Conservation (phyloP, 176 grass and related monocot species). For the Lolium rigidum region DNA sequence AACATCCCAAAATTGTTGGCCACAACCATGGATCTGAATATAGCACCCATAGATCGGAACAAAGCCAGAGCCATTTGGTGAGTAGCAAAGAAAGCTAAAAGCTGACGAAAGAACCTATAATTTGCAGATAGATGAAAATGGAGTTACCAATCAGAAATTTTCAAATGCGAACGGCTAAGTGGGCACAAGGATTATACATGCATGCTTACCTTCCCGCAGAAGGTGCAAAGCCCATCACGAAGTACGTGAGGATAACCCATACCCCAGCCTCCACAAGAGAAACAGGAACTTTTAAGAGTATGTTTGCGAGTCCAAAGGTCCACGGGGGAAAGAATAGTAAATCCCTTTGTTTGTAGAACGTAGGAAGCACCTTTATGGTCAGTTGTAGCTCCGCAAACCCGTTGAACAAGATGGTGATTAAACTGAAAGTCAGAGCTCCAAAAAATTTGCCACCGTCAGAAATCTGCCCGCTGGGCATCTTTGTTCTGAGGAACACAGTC, state of each 20-base stretch:
- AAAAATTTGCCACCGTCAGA: constrained; percentile 47
- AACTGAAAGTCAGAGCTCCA: constrained; percentile 50
- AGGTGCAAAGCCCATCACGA: constrained; percentile 66
- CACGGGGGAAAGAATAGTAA: constrained; percentile 63
- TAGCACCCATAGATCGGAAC: constrained; percentile 82
- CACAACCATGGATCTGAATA: constrained; percentile 80
- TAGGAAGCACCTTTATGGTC: no score
- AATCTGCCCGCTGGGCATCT: constrained; percentile 18
- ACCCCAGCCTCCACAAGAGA: constrained; percentile 54
- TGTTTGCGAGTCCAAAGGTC: constrained; percentile 55
- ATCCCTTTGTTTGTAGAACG: constrained; percentile 34
- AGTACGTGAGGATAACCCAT: constrained; percentile 64
- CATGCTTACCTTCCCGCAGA: constrained; percentile 47
- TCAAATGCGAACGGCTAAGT: not conserved
- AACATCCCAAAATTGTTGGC: constrained; percentile 80
- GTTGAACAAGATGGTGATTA: constrained; percentile 59
- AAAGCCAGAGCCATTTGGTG: constrained; percentile 80
- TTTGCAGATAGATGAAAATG: constrained; percentile 11
- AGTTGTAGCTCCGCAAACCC: constrained; percentile 30
- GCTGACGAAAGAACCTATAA: constrained; percentile 84
- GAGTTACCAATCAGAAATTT: not conserved
- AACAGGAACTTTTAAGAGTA: constrained; percentile 56
- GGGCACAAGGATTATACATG: not conserved
- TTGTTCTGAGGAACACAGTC: no score
- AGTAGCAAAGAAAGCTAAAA: constrained; percentile 62